Conservation (phyloP, 805 yeast genomes). For the Barnettozyma botsteinii region DNA sequence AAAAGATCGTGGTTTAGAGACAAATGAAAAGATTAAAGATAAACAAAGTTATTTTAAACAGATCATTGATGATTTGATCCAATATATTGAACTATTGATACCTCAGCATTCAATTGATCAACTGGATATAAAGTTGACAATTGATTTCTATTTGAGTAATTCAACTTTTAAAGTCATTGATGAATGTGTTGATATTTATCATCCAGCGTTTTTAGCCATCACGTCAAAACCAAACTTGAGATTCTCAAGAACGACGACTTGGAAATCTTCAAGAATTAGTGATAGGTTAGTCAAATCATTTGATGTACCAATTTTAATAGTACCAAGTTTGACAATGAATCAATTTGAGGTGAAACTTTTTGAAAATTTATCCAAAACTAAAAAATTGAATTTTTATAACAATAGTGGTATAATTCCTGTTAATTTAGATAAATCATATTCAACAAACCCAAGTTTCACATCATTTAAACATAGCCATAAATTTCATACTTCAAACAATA, state of each 20-base stretch:
- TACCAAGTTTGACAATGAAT: slow-evolving; percentile 54
- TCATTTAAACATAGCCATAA: slow-evolving; percentile 8
- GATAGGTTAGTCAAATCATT: slow-evolving; percentile 60
- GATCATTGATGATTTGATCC: slow-evolving; percentile 35
- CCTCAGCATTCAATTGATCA: slow-evolving; percentile 31
- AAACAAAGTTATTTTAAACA: slow-evolving; percentile 27
- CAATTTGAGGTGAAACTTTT: slow-evolving; percentile 43
- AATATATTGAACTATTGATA: slow-evolving; percentile 43
- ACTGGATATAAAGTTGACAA: slow-evolving; percentile 35
- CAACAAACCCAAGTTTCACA: slow-evolving; percentile 9
- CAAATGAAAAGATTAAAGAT: slow-evolving; percentile 4
- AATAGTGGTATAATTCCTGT: slow-evolving; percentile 3
- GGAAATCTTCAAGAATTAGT: slow-evolving; percentile 58
- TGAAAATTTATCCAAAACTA: slow-evolving; percentile 24
- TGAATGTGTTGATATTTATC: slow-evolving; percentile 55
- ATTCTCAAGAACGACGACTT: slow-evolving; percentile 46
- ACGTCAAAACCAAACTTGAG: slow-evolving; percentile 44
- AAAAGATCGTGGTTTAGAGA: slow-evolving; percentile 6
- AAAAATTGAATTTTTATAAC: slow-evolving; percentile 4
- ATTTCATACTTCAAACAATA: neutral
- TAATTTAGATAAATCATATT: slow-evolving; percentile 8
- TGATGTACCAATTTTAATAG: slow-evolving; percentile 55
- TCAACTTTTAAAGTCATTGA: slow-evolving; percentile 48
- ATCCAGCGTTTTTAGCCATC: slow-evolving; percentile 52
- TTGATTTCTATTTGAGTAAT: slow-evolving; percentile 54